phyloP scores from a whole-genome alignment of 106 monocot species.

The Phalaenopsis equestris region DNA sequence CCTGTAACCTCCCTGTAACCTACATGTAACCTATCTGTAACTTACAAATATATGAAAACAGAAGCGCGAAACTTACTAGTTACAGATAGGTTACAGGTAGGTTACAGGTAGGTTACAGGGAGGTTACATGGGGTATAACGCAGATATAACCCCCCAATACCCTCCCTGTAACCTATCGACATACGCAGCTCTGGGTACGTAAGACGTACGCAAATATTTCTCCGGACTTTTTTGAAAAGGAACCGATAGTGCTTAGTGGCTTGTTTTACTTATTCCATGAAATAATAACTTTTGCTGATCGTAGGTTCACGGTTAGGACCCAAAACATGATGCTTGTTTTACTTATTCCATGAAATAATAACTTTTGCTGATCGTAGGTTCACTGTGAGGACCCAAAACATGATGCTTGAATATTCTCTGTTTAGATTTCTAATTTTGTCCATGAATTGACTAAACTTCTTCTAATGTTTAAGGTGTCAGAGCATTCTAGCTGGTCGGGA shows the following conservation, averaged over 20 bases:
- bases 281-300: not conserved
- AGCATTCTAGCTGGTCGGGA: constrained; percentile 99
- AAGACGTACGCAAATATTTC: too few species aligned
- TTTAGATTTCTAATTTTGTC: not conserved
- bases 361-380: not conserved
- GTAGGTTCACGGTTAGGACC: not conserved
- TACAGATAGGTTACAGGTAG: too few species aligned
- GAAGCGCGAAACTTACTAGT: too few species aligned
- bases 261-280: not conserved
- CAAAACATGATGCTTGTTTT: not conserved
- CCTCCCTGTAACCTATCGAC: too few species aligned
- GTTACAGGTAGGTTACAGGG: too few species aligned
- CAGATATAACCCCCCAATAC: too few species aligned
- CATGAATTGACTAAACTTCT: not conserved
- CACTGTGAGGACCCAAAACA: not conserved
- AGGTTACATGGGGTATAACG: too few species aligned
- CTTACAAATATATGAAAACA: too few species aligned
- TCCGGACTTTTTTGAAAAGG: not conserved
- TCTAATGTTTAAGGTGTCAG: constrained; percentile 63
- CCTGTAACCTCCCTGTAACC: too few species aligned
- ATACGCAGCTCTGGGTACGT: too few species aligned
- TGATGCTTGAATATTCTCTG: not conserved
- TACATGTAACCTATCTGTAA: too few species aligned
- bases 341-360: not conserved
- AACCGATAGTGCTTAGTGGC: not conserved